Conservation (phyloP, 805 yeast genomes). For the Dipodascus geniculatus region DNA sequence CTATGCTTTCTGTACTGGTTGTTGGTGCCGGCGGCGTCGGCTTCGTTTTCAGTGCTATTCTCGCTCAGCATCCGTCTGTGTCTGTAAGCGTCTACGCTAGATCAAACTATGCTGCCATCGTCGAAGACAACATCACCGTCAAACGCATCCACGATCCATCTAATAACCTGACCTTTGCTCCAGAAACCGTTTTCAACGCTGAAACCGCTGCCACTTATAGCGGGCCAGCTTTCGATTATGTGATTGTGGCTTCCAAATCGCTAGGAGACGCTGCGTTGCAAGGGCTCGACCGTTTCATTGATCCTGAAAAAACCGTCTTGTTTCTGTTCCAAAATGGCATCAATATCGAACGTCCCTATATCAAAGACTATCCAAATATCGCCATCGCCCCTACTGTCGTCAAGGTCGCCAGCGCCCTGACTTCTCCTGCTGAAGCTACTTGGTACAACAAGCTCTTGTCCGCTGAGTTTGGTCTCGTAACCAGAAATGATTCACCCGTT, state of each 20-base stretch:
- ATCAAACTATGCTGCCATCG: constrained; percentile 9
- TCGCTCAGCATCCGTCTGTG: constrained; percentile 4
- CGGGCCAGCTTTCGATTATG: constrained; percentile 8
- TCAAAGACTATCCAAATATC: constrained; percentile 7
- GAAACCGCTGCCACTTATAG: constrained; percentile 3
- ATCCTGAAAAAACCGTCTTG: constrained; percentile 6
- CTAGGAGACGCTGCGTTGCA: constrained; percentile 4
- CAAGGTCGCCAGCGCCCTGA: constrained; percentile 6
- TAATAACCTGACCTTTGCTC: constrained; percentile 1
- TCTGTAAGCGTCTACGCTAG: constrained; percentile 5
- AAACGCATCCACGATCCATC: not conserved
- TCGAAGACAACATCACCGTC: constrained; percentile 5
- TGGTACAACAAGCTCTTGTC: constrained; percentile 2
- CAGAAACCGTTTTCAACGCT: constrained; percentile 5
- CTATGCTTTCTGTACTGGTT: constrained; percentile 8
- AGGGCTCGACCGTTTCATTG: constrained; percentile 6
- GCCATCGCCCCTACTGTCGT: constrained; percentile 9
- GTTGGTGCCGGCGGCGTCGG: constrained; percentile 15
- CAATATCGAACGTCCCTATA: constrained; percentile 12
- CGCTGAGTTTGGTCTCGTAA: constrained; percentile 7
- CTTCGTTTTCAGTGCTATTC: constrained; percentile 4
- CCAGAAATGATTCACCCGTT: not conserved
- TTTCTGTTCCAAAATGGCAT: constrained; percentile 13
- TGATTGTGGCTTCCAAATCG: constrained; percentile 11
- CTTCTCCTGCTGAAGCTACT: constrained; percentile 7